Base-by-base conservation (phyloP, 2,329 filamentous ascomycete species). In the Teratosphaeria pseudoeucalypti region DNA sequence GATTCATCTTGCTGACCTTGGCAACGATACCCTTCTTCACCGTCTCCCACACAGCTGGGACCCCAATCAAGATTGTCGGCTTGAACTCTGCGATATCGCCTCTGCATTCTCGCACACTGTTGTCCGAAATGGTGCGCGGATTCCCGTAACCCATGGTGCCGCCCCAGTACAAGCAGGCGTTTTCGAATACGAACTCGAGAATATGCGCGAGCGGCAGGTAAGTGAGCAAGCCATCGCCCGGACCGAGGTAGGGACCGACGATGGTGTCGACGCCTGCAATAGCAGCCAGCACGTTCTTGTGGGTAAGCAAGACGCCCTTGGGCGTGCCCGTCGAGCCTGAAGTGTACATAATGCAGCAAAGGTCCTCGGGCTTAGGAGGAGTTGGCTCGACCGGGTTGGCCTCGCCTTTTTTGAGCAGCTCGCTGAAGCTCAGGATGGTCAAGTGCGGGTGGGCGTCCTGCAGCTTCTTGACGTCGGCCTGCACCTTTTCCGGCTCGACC, bases 121-220 rank as follows among this genome's bases (percentile, higher is more conserved):
- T 76, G 71, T 97, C 92, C 7, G 92, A 89, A 58, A 99, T 81
- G 0, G 94, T 97, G 68, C 90, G 86, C 19, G 91, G 87, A 72
- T 89, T 92, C 62, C 92, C 94, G 73, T 97, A 97, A 60, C 94
- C 94, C 78, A 99, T 86, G 34, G 88, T 92, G 67, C 87, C 92
- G 66, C 94, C 94, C 80, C 92, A 89, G 76, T 86, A 94, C 62
- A 99, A 76, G 60, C 88, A 90, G 7, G 92, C 80, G 73, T 95
- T 96, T 77, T 99, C 94, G 65, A 99, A 90, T 61, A 92, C 88
- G 75, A 96, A 94, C 75, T 99, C 94, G 68, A 99, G 85, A 69
- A 97, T 97, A 72, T 99, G 94, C 2, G 94, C 92, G 57, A 95
- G 85, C 1, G 94, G 94, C 14, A 99, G 84, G 74, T 97, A 99